Conservation (phyloP, 768 basidiomycete genomes). For the Agrocybe chaxingu region DNA sequence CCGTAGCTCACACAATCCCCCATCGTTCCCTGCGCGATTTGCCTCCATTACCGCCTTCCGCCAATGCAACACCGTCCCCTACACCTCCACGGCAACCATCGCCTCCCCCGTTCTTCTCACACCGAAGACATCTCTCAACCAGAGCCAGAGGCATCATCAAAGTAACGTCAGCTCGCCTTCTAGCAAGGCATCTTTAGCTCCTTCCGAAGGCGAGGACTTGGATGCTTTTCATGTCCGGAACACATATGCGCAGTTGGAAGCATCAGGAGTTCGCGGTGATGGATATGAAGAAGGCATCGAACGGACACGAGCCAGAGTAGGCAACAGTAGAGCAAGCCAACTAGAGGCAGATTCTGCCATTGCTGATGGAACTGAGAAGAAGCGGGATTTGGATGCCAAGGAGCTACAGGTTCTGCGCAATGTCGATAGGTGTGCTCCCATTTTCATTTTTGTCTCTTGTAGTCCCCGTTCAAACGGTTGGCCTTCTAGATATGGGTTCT, state of each 20-base stretch:
- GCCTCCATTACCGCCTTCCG: constrained; percentile 33
- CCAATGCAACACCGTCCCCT: constrained; percentile 27
- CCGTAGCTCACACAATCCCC: constrained; percentile 21
- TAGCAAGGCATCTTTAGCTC: constrained; percentile 50
- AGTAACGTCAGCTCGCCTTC: constrained; percentile 19
- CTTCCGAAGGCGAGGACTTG: constrained; percentile 76
- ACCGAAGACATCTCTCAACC: constrained; percentile 23
- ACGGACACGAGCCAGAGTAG: constrained; percentile 68
- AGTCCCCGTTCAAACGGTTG: constrained; percentile 7
- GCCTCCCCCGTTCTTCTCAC: constrained; percentile 18
- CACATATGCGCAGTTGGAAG: constrained; percentile 88
- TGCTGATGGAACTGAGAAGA: constrained; percentile 57
- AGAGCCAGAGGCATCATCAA: constrained; percentile 14
- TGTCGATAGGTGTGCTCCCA: constrained; percentile 76
- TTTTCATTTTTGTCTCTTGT: constrained; percentile 1
- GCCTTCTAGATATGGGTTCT: constrained; percentile 83
- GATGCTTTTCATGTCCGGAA: constrained; percentile 82
- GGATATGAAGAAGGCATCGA: constrained; percentile 94
- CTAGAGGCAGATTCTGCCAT: constrained; percentile 53
- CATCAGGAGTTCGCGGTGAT: constrained; percentile 89
- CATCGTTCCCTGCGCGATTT: constrained; percentile 23
- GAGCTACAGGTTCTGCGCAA: constrained; percentile 71
- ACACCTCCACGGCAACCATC: constrained; percentile 23
- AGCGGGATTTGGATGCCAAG: constrained; percentile 62
- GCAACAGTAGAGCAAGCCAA: constrained; percentile 36